phyloP scores from a whole-genome alignment of 768 basidiomycete species.

The Russula emetica region DNA sequence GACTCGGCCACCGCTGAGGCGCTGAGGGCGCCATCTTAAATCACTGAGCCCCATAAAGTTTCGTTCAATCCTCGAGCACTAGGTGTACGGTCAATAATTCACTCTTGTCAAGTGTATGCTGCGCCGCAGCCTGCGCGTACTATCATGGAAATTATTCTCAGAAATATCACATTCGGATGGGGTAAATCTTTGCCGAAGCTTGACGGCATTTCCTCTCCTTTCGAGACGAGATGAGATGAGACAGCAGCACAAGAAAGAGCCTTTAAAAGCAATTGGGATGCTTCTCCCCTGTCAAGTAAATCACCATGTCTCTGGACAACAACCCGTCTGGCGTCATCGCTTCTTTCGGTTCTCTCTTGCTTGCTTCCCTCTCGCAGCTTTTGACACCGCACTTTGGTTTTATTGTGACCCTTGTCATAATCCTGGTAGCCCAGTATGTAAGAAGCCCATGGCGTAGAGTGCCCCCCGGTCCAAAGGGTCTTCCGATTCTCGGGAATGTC shows the following conservation, averaged over 20 bases:
- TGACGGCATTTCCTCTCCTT: background rate
- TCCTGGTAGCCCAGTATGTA: background rate
- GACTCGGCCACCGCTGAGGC: too few relatives aligned
- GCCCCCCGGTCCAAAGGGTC: constrained; percentile 9
- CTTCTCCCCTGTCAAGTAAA: background rate
- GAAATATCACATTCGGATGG: background rate
- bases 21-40: too few relatives aligned
- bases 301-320: background rate
- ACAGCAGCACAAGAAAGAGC: too few relatives aligned
- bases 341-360: background rate
- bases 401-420: background rate
- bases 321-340: background rate
- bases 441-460: constrained; percentile 9
- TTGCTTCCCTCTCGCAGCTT: background rate
- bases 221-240: background rate
- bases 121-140: too few relatives aligned
- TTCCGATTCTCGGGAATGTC: constrained; percentile 10
- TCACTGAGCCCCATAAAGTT: too few relatives aligned
- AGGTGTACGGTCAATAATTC: background rate
- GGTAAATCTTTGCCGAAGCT: background rate
- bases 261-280: background rate
- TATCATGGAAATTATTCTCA: too few relatives aligned
- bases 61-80: too few relatives aligned
- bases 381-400: background rate
- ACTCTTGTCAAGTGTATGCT: too few relatives aligned